Conservation (phyloP, 371 early-diverging fungal genomes). For the Mucor circinelloides region DNA sequence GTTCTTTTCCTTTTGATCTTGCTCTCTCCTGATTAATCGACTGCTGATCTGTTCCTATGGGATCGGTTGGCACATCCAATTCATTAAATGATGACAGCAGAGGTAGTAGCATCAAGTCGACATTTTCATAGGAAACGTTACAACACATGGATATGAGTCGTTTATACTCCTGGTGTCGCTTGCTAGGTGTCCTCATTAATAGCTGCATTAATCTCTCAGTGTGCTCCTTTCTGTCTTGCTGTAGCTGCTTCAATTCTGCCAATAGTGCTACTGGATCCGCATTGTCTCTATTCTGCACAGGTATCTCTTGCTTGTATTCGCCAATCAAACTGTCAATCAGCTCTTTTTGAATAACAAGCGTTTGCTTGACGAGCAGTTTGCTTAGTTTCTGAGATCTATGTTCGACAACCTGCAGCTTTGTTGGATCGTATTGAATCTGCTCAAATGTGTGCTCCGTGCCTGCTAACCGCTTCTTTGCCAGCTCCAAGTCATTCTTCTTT, state of each 20-base stretch:
- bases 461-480: slow-evolving; percentile 30
- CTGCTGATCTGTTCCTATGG: not conserved
- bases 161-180: slow-evolving; percentile 50
- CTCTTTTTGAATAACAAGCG: slow-evolving; percentile 10
- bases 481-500: slow-evolving; percentile 27
- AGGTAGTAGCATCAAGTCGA: slow-evolving; percentile 48
- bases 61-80: not conserved
- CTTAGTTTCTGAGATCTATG: slow-evolving; percentile 3
- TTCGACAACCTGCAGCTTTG: slow-evolving; percentile 12
- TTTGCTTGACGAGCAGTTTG: slow-evolving; percentile 6
- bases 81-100: slow-evolving; percentile 46
- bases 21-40: not conserved
- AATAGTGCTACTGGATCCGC: not conserved
- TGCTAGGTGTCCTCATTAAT: slow-evolving; percentile 30
- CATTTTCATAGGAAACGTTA: slow-evolving; percentile 50
- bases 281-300: not conserved
- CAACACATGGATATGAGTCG: slow-evolving; percentile 53
- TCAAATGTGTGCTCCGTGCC: slow-evolving; percentile 29
- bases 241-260: slow-evolving; percentile 1
- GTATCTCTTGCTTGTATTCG: slow-evolving; percentile 6
- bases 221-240: slow-evolving; percentile 20
- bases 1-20: not conserved
- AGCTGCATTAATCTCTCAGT: slow-evolving; percentile 27
- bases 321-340: not conserved
- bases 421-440: slow-evolving; percentile 26